phyloP scores from a whole-genome alignment of 2,329 filamentous ascomycete genomes.

The Colletotrichum gigasporum region DNA sequence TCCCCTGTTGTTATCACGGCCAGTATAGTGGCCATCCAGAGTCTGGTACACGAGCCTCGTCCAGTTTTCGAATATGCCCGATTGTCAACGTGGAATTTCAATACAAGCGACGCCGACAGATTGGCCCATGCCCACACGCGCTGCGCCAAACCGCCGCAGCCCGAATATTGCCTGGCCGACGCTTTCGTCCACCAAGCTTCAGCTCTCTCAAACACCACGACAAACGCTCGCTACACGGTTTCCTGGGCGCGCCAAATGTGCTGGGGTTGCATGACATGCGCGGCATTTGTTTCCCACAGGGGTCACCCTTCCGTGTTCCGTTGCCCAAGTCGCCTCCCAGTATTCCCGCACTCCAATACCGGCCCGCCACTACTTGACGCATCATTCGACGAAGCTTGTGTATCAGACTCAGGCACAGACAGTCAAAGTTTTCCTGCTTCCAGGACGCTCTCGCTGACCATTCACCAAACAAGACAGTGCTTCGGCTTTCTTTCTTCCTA shows the following conservation, averaged over 20 bases:
- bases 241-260: neutral
- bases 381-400: constrained; percentile 30
- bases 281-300: constrained; percentile 15
- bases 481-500: constrained; percentile 12
- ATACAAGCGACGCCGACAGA: neutral
- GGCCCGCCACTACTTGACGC: constrained; percentile 29
- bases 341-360: constrained; percentile 4
- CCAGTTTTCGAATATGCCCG: neutral
- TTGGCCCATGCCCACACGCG: neutral
- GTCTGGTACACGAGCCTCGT: constrained; percentile 20
- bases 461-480: constrained; percentile 1
- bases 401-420: constrained; percentile 33
- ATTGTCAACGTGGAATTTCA: neutral
- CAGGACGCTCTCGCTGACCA: constrained; percentile 12
- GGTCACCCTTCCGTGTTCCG: neutral
- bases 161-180: neutral
- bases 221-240: neutral
- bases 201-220: neutral
- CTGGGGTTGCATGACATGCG: constrained; percentile 1
- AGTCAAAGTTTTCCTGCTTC: constrained; percentile 26
- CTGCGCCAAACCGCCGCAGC: neutral
- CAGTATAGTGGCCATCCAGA: neutral
- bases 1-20: neutral
- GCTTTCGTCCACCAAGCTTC: neutral
- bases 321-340: neutral